These are phyloP conservation scores for Hansfordia pulvinata DNA, from an alignment of 2,329 filamentous ascomycete genomes.

Conservation along the genomic window DNA sequence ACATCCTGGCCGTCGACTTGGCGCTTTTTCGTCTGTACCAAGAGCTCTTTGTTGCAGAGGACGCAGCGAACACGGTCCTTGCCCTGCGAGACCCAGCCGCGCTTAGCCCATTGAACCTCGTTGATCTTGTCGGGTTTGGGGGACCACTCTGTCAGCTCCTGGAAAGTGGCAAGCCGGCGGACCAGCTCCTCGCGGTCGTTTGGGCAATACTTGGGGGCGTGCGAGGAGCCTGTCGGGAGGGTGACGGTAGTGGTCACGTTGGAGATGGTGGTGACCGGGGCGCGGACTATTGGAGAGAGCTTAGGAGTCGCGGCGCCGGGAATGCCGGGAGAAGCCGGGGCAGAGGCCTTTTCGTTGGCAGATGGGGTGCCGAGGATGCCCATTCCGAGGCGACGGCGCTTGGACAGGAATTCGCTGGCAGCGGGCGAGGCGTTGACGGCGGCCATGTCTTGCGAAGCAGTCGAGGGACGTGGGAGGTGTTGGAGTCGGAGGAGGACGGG, in stretches of 20 bases:
- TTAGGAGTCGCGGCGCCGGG: too few relatives aligned
- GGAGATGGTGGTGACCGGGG: slow-evolving; percentile 25
- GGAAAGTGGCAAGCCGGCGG: slow-evolving; percentile 70
- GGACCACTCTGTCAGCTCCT: slow-evolving; percentile 86
- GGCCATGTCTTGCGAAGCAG: too few relatives aligned
- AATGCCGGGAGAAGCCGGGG: too few relatives aligned
- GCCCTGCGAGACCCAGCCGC: slow-evolving; percentile 78
- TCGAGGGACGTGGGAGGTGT: slow-evolving; percentile 15
- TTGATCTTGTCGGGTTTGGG: slow-evolving; percentile 76
- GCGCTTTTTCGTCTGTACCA: slow-evolving; percentile 61
- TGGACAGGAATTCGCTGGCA: too few relatives aligned
- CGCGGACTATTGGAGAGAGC: too few relatives aligned
- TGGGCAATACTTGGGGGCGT: slow-evolving; percentile 63
- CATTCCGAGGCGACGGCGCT: too few relatives aligned
- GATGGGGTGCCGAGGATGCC: slow-evolving; percentile 27
- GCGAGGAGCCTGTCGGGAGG: slow-evolving; percentile 13
- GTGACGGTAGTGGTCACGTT: slow-evolving; percentile 17
- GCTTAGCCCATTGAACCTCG: slow-evolving; percentile 89
- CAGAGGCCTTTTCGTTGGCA: slow-evolving; percentile 14
- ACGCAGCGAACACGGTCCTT: slow-evolving; percentile 76
- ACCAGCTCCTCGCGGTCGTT: slow-evolving; percentile 76
- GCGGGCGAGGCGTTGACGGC: background rate
- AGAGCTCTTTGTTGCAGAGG: slow-evolving; percentile 70
- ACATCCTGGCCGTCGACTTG: slow-evolving; percentile 41
- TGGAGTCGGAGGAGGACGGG: slow-evolving; percentile 25